Base-by-base conservation (phyloP, 2,329 filamentous ascomycete genomes). In the Tolypocladium inflatum region DNA sequence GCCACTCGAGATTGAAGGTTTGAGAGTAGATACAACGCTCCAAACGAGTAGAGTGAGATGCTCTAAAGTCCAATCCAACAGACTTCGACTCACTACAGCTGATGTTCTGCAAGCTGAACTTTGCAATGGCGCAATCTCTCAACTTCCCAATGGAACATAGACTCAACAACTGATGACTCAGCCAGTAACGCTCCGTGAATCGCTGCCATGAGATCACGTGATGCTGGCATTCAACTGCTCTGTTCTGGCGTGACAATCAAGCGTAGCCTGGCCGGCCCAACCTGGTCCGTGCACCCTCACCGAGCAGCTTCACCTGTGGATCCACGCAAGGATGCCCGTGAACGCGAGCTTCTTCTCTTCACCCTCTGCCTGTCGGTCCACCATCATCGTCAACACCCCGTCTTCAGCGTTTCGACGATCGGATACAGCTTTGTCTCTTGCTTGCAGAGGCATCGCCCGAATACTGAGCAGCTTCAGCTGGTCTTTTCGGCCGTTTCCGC, bases 301-400 rank as follows among this genome's bases (percentile, higher is more conserved):
- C 37, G 19, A 15, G 30, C 26, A 53, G 45, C 26, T 48, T 48
- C 51, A 48, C 21, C 23, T 38, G 55, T 41, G 33, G 54, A 56
- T 43, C 45, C 43, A 19, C 37, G 56, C 56, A 58, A 63, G 61
- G 61, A 59, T 61, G 52, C n/a, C 52, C 48, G 55, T 55, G 38
- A 43, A 45, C 51, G 37, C 15, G 39, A 62, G 56, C 56, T 61
- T 42, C 30, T 52, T 54, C 39, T 56, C 38, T 35, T 54, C 56
- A 43, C 39, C n/a, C 39, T 30, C 53, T 43, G 3, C 52, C 37
- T 21, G 4, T 43, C 39, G 53, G 38, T 35, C 41, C 50, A 59
- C n/a, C 57, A 23, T 54, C 50, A n/a, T 53, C 50, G 35, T 35
- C 55, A 38, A 23, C 50, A 17, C 26, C 33, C n/a, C 21, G 33